Evolutionary conservation across 2,329 filamentous ascomycete species (phyloP).

Genomic region (Chalaropsis ovoidea): DNA sequence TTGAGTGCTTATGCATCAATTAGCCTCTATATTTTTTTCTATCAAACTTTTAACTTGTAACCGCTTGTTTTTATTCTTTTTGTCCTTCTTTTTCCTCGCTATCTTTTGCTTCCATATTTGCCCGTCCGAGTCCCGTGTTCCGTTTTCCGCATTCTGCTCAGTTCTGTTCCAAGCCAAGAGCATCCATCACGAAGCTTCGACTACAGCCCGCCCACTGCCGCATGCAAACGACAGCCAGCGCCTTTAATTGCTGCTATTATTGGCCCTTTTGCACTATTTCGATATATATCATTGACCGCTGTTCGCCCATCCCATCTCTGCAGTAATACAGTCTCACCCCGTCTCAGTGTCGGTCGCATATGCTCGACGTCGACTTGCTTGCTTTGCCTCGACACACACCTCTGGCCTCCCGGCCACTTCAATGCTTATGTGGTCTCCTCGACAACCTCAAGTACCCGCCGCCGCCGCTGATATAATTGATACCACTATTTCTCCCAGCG

Average conservation of each 20-base stretch:
- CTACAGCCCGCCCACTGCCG: slow-evolving; percentile 11
- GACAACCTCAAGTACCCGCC: background rate
- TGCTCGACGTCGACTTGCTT: background rate
- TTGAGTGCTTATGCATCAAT: background rate
- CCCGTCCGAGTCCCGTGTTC: background rate
- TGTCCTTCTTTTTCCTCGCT: background rate
- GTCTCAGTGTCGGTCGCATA: background rate
- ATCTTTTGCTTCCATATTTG: background rate
- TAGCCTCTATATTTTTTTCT: background rate
- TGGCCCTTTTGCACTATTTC: too few relatives aligned
- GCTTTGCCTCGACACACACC: background rate
- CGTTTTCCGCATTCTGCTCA: background rate
- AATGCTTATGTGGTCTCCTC: slow-evolving; percentile 13
- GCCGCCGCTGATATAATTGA: background rate
- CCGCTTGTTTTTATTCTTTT: background rate
- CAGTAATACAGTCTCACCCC: too few relatives aligned
- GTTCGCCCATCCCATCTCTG: background rate
- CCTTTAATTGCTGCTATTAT: slow-evolving; percentile 12
- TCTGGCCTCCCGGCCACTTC: background rate
- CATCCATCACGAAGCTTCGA: slow-evolving; percentile 5
- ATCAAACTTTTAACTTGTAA: background rate
- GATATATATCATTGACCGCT: background rate
- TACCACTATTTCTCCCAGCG: background rate
- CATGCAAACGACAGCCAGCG: slow-evolving; percentile 4
- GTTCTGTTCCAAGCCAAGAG: background rate